These are phyloP conservation scores for Penicillium sp. DNA, from an alignment of 2,329 filamentous ascomycete species.

Conservation along the genomic window DNA sequence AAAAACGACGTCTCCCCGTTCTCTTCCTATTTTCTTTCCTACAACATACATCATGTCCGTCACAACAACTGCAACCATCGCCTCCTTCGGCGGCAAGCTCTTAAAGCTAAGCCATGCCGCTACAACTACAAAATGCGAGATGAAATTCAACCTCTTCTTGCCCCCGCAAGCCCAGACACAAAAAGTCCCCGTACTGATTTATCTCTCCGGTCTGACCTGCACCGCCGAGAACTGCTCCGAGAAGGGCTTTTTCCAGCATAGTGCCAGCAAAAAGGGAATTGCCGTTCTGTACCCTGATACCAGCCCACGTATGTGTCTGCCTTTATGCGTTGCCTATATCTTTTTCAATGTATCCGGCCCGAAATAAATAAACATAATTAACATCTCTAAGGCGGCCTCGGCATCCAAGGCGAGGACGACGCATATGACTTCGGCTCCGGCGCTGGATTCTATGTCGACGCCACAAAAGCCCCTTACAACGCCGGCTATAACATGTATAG, in stretches of 20 bases:
- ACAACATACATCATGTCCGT: constrained; percentile 63
- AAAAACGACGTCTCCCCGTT: constrained; percentile 8
- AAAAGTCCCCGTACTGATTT: constrained; percentile 83
- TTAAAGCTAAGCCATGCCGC: constrained; percentile 90
- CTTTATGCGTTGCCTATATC: no score
- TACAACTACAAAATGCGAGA: constrained; percentile 74
- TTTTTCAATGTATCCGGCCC: neutral
- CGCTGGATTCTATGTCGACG: constrained; percentile 93
- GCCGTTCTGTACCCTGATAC: constrained; percentile 96
- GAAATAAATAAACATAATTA: neutral
- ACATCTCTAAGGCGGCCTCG: constrained; percentile 60
- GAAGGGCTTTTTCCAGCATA: constrained; percentile 86
- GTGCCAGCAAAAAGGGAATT: constrained; percentile 75
- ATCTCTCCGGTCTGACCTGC: constrained; percentile 91
- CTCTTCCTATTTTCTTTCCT: neutral
- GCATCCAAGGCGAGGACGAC: constrained; percentile 81
- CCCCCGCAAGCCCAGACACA: constrained; percentile 65
- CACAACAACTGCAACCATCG: constrained; percentile 83
- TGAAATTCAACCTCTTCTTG: constrained; percentile 90
- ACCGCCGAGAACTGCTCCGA: constrained; percentile 77
- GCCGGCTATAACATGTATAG: constrained; percentile 89
- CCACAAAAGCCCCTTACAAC: constrained; percentile 69
- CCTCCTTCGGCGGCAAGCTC: constrained; percentile 89
- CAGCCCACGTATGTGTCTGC: constrained; percentile 67
- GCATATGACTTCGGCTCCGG: constrained; percentile 87